Evolutionary conservation across 371 early-diverging fungal genomes (phyloP), one percentile per base, ranked within the genome.

Genomic region (Mucor lusitanicus): DNA sequence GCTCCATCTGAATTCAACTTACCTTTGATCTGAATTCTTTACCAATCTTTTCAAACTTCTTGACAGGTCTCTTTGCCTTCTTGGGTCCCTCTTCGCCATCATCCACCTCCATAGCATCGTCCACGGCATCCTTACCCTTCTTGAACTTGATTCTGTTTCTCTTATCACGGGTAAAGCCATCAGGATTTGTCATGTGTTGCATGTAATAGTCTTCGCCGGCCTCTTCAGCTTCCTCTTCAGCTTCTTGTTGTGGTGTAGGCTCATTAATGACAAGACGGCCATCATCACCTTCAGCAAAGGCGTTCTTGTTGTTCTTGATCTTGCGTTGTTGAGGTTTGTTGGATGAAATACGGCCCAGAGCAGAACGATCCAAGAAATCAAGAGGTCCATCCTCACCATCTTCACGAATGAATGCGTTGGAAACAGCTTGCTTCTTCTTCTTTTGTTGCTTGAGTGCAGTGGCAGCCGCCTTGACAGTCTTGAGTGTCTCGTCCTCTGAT

Each of bases 331-430:
- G 57, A 19, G 82, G 84, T 32, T 81, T 84, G 42, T 76, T 69
- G 15, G 84, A 82, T 21, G 93, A 85, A 50, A 96, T 90, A 46
- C 89, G 90, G 7, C 94, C 91, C 28, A 97, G 88, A 23, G 94
- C 94, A 54, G 88, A 80, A 19, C 89, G 83, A 78, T 96, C 96
- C 75, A 98, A 81, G 85, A 97, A 97, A 84, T 98, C 99, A 40
- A 98, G 82, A 67, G 94, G 92, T 0, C 89, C 88, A 55, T 75
- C 75, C 42, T 95, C 94, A 12, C 81, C 89, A 62, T 90, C 92
- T 72, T 91, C 93, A 72, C 88, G 87, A 70, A 92, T 92, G 85
- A 88, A 94, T 3, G 89, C 85, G 17, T 78, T 77, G 13, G 73
- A 70, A 23, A 67, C 61, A 58, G 72, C n/a, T 17, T 73, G 59